phyloP scores from a whole-genome alignment of 2,329 filamentous ascomycete species.

The Sclerotinia nivalis region DNA sequence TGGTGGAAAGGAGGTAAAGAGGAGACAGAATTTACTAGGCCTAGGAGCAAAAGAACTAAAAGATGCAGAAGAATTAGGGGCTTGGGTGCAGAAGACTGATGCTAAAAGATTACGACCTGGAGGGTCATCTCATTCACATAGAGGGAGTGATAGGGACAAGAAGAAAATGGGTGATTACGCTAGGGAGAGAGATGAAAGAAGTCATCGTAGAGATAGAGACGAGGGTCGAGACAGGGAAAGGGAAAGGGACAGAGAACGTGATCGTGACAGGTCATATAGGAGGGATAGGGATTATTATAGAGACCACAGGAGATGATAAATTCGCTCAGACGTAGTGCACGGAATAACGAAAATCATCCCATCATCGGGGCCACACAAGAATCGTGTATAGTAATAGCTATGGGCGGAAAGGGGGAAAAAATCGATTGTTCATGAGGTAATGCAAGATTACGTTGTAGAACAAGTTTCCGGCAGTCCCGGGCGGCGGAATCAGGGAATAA shows the following conservation, averaged over 20 bases:
- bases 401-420: neutral
- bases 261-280: constrained; percentile 30
- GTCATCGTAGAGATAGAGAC: constrained; percentile 41
- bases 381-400: neutral
- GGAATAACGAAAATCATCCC: neutral
- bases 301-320: constrained; percentile 25
- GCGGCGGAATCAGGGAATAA: neutral
- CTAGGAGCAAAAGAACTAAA: constrained; percentile 84
- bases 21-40: constrained; percentile 78
- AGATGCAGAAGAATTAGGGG: constrained; percentile 70
- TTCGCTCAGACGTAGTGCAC: constrained; percentile 18
- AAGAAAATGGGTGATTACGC: constrained; percentile 47
- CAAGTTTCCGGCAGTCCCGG: too few species aligned
- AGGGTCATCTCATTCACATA: constrained; percentile 33
- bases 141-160: constrained; percentile 40
- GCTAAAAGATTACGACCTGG: constrained; percentile 49
- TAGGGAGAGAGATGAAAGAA: constrained; percentile 45
- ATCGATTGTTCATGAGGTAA: neutral
- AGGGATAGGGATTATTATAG: constrained; percentile 37
- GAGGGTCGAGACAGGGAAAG: constrained; percentile 39
- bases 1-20: constrained; percentile 63
- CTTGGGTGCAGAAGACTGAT: constrained; percentile 72
- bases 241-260: constrained; percentile 31
- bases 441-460: neutral
- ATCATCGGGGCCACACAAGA: neutral